Conservation (phyloP, 805 yeast species). For the Pichia paraexigua region DNA sequence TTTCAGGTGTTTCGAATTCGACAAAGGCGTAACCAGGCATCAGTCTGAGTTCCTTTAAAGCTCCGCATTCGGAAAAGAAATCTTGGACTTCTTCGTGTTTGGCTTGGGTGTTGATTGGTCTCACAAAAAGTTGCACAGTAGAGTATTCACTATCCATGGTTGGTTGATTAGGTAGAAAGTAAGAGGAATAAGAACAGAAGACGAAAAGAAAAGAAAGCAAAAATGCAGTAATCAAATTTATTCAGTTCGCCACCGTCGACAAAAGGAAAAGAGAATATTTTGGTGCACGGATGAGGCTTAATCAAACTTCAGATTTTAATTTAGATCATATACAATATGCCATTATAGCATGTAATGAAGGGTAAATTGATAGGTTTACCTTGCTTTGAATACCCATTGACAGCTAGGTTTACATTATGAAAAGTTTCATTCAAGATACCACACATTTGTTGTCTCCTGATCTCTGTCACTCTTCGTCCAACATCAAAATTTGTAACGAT, state of each 20-base stretch:
- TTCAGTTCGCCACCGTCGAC: neutral
- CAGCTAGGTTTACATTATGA: neutral
- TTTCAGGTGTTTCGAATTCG: slow-evolving; percentile 63
- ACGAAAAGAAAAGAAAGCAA: neutral
- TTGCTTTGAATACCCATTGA: neutral
- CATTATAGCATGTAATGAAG: too few relatives aligned
- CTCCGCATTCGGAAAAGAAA: slow-evolving; percentile 59
- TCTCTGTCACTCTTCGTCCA: neutral
- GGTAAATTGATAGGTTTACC: too few relatives aligned
- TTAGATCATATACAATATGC: neutral
- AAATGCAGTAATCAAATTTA: neutral
- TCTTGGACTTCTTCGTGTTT: slow-evolving; percentile 52
- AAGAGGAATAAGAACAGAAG: neutral
- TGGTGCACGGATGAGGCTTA: neutral
- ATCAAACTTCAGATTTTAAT: too few relatives aligned
- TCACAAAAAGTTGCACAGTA: slow-evolving; percentile 31
- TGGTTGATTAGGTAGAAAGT: neutral
- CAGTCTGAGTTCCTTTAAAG: slow-evolving; percentile 57
- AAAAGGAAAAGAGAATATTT: too few relatives aligned
- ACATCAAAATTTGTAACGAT: neutral
- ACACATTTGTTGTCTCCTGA: neutral
- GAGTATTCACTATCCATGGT: slow-evolving; percentile 22
- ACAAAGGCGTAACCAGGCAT: slow-evolving; percentile 86
- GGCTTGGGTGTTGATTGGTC: slow-evolving; percentile 32
- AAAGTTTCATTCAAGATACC: neutral